A percentile compares a stretch with the other conserved stretches of the same genome.
These are phyloP conservation scores for Diaporthe capsici DNA, from an alignment of 2,329 filamentous ascomycete genomes.

Conservation along the genomic window DNA sequence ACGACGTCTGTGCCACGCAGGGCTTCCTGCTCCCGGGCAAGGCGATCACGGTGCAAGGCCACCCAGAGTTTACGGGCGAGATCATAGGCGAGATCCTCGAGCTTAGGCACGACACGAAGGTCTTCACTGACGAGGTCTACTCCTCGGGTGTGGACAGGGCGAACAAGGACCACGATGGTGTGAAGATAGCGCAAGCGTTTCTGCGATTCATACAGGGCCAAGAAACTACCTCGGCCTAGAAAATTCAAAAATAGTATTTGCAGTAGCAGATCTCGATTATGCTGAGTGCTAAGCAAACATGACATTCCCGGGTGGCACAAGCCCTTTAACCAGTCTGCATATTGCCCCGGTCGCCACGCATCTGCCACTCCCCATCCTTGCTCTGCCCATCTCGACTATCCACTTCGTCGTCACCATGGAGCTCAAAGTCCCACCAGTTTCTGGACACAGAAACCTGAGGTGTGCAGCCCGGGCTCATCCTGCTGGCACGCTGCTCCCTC, in stretches of 20 bases:
- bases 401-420: slow-evolving; percentile 43
- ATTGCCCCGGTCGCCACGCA: neutral
- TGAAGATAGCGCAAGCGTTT: slow-evolving; percentile 81
- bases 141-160: slow-evolving; percentile 78
- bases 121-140: slow-evolving; percentile 79
- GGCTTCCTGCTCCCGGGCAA: slow-evolving; percentile 79
- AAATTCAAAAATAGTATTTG: neutral
- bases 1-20: slow-evolving; percentile 79
- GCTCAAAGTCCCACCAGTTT: slow-evolving; percentile 57
- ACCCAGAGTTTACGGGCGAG: slow-evolving; percentile 83
- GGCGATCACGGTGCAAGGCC: slow-evolving; percentile 85
- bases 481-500: slow-evolving; percentile 44
- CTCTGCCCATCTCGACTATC: slow-evolving; percentile 2
- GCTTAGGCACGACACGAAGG: slow-evolving; percentile 73
- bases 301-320: neutral
- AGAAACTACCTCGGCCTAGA: slow-evolving; percentile 37
- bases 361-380: slow-evolving; percentile 1
- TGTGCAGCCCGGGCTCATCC: slow-evolving; percentile 45
- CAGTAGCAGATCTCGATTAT: neutral
- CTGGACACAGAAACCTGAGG: slow-evolving; percentile 14
- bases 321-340: neutral
- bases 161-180: slow-evolving; percentile 80
- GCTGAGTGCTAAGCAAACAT: neutral
- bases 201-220: slow-evolving; percentile 77
- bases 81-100: slow-evolving; percentile 80